phyloP scores from a whole-genome alignment of 352 stramenopile species.

The Phytopythium boreale region DNA sequence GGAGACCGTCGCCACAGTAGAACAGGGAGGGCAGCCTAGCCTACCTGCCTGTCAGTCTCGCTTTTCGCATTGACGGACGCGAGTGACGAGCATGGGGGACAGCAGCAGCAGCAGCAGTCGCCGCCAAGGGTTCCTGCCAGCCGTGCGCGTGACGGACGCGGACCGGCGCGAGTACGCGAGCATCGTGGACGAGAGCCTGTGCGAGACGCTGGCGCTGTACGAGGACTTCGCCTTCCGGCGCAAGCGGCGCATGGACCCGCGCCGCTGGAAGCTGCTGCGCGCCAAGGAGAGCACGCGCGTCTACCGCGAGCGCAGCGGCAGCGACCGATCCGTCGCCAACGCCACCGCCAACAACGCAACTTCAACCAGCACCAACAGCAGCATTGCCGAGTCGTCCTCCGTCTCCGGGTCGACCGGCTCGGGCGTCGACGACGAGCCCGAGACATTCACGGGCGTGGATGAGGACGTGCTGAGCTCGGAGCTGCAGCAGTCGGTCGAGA shows the following conservation, averaged over 20 bases:
- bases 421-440: neutral
- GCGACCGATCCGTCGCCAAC: neutral
- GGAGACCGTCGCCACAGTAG: neutral
- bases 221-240: constrained; percentile 34
- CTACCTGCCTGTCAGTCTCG: neutral
- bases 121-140: constrained; percentile 8
- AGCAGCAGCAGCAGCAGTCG: neutral
- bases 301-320: constrained; percentile 30
- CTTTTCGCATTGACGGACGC: neutral
- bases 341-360: neutral
- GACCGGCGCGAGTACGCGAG: constrained; percentile 29
- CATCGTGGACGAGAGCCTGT: constrained; percentile 30
- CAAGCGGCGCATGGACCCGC: constrained; percentile 18
- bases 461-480: neutral
- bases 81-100: neutral
- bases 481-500: constrained; percentile 18
- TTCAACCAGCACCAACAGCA: neutral
- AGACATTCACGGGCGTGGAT: neutral
- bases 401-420: neutral
- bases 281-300: constrained; percentile 28
- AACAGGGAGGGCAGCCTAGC: too few species aligned
- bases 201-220: constrained; percentile 35
- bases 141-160: constrained; percentile 23
- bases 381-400: neutral
- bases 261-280: constrained; percentile 33